Base-by-base conservation (phyloP, 2,329 filamentous ascomycete genomes). In the Colletotrichum theobromicola region DNA sequence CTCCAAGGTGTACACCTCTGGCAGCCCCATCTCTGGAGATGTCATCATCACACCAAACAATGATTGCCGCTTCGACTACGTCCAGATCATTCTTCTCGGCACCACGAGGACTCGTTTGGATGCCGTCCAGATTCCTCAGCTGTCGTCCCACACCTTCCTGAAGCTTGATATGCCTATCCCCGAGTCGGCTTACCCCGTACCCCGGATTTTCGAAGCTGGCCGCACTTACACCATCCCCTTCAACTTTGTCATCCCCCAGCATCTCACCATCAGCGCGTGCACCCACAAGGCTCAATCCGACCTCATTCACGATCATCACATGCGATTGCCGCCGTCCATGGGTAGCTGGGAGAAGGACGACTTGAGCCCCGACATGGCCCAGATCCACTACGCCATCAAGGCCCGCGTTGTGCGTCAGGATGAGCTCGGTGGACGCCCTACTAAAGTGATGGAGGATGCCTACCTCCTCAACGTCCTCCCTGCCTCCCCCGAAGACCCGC, bases 261-360 rank as follows among this genome's bases (percentile, higher is more conserved):
- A 90, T 68, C 87, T 92, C 74, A 91, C 90, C 21, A 83, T 91
- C 64, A 86, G 86, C 73, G 89, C 90, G 21, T 92, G 90, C 84
- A 87, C 83, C 77, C 90, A 91, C 82, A 77, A 80, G 32, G 84
- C 86, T 68, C 82, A 84, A 53, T 84, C 84, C 53, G 82, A 84
- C n/a, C 82, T 82, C 61, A 83, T 91, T 34, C 84, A 85, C 67
- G 88, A 89, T 37, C 84, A 88, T 61, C 90, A 92, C 81, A 81
- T 89, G 50, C 84, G 86, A 15, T 83, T 90, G 26, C 90, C 90
- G 2, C 90, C 90, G 0, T 87, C 87, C 13, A 81, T 91, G 71
- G 87, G 86, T 8, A 83, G 81, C 78, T 91, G 89, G 89, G 85
- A 88, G 70, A 85, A 84, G 76, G 87, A 91, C 76, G 90, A 92